A percentile compares a stretch with the other conserved stretches of the same genome.
These are phyloP conservation scores for Phyllostachys edulis DNA, from an alignment of 176 grass and related monocot genomes.

Conservation along the genomic window DNA sequence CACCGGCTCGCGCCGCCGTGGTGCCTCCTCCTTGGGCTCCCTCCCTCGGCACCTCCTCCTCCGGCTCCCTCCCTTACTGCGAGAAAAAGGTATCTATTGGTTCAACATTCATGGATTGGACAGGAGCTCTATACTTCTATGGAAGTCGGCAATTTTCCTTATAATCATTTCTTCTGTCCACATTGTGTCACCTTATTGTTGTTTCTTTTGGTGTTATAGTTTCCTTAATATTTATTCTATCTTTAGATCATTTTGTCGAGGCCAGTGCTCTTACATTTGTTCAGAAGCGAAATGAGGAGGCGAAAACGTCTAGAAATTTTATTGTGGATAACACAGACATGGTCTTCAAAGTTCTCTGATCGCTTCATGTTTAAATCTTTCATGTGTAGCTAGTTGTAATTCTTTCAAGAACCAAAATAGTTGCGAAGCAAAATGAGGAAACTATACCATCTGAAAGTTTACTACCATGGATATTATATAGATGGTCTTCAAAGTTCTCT, in stretches of 20 bases:
- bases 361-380: not conserved
- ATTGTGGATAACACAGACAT: conserved; percentile 31
- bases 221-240: not conserved
- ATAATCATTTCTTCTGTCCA: conserved; percentile 40
- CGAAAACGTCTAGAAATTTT: conserved; percentile 24
- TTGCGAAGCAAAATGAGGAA: conserved; percentile 24
- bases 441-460: not conserved
- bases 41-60: no score
- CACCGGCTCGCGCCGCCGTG: no score
- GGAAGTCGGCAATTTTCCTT: conserved; percentile 28
- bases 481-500: conserved; percentile 33
- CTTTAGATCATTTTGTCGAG: not conserved
- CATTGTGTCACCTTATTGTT: not conserved
- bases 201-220: not conserved
- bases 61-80: no score
- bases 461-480: not conserved
- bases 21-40: no score
- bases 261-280: not conserved
- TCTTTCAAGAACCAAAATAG: not conserved
- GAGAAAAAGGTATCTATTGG: conserved; percentile 45
- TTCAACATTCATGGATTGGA: conserved; percentile 45
- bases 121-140: conserved; percentile 29
- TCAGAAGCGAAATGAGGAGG: conserved; percentile 43
- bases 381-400: not conserved
- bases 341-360: conserved; percentile 74